Base-by-base conservation (phyloP, 179 eudicot genomes). In the Beta lomatogona region DNA sequence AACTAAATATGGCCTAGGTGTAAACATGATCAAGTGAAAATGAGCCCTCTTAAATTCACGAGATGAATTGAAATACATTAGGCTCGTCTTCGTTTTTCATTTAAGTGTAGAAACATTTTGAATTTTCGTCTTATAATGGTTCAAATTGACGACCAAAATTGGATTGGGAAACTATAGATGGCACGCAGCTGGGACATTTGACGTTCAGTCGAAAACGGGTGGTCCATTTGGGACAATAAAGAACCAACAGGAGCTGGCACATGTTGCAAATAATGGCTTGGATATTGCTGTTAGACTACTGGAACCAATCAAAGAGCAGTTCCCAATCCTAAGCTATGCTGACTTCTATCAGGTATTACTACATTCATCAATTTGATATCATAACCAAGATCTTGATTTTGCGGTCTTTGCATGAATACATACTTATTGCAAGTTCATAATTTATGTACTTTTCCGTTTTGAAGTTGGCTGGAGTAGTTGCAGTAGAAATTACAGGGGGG, bases 381-480 rank as follows among this genome's bases (percentile, higher is more conserved):
- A 52, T 36, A 36, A 36, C 41, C 41, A 36, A 36, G 41, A 36
- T 36, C 41, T 36, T 36, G 41, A 36, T 36, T 36, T 36, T 4
- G 41, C 4, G 41, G 41, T 36, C 4, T 2, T 36, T 36, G 41
- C 41, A 36, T 31, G 36, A 31, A 36, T 36, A 36, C 41, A 36
- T 36, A 36, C 41, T 36, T 36, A 36, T 36, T 36, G 41, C 41
- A 36, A 36, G 9, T 52, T 52, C 55, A 1, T 52, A 8, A 9
- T 8, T 52, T 4, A 12, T 52, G 9, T 52, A 8, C 13, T 52
- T 52, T 68, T 77, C 12, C 25, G 19, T 45, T 68, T 12, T 70
- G 55, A 54, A 86, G 88, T 53, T 86, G 63, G 88, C 88, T 44
- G 88, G 88, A 77, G 88, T 86, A 16, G 88, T 86, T 67, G 88